Base-by-base conservation (phyloP, 345 rosid genomes). In the Arabidopsis suecica region DNA sequence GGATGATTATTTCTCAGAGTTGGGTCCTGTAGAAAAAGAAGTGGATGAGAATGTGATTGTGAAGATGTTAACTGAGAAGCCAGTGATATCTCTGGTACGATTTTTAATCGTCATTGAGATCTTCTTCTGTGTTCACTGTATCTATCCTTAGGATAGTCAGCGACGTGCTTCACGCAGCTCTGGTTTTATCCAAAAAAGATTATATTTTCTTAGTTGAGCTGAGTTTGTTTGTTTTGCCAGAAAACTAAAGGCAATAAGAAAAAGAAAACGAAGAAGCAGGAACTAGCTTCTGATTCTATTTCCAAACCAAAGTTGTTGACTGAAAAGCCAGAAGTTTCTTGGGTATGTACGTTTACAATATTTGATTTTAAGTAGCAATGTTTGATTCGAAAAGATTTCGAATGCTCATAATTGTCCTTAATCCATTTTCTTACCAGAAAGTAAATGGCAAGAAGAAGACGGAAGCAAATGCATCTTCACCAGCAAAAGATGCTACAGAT, bases 291-390 rank as follows among this genome's bases (percentile, higher is more conserved):
- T 65, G 78, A 67, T 58, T 48, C 67, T 1, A 28, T 45, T 65
- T 65, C 40, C 9, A 74, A 66, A 65, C 67, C 13, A 30, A 66
- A 18, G 61, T 23, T 75, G 68, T 32, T 75, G 54, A 75, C 78
- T 59, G 73, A 75, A 40, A 75, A 75, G 53, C 68, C 73, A 25
- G 54, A 58, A 25, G 18, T 61, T 58, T 49, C 61, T 18, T 48
- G 67, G 78, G 78, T 74, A 74, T 25, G 20, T 44, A 41, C 6
- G 11, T 40, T 54, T 14, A 14, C 5, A 12, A 20, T 23, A 51
- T 25, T 9, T 60, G 32, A 6, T 33, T 33, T 48, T 18, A 9
- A 2, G 57, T 16, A 49, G 33, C 33, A 30, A 5, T 18, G 37
- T 14, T 41, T 55, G 63, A 10, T 40, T 13, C 18, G 8, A 56